Conservation (phyloP, 78 protist species). For the Pelomyxa schiedti region DNA sequence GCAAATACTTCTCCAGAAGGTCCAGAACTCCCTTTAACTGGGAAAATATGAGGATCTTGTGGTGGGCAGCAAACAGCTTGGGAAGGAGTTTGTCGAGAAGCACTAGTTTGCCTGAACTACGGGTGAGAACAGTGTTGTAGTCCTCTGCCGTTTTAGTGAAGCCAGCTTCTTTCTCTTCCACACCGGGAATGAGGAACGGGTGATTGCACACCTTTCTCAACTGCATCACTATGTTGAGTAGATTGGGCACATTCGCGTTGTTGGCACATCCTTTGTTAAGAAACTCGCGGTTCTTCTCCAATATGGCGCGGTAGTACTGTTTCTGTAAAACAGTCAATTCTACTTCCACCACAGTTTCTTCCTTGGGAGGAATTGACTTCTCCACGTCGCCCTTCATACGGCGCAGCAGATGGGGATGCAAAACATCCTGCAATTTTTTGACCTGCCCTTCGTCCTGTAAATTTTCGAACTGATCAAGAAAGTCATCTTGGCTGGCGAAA, state of each 20-base stretch:
- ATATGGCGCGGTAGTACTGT: conserved; percentile 68
- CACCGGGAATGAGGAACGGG: conserved; percentile 69
- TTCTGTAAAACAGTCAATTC: conserved; percentile 66
- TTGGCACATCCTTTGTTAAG: neutral
- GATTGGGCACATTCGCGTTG: conserved; percentile 52
- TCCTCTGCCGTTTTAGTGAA: neutral
- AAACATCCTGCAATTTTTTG: conserved; percentile 36
- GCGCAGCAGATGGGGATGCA: conserved; percentile 79
- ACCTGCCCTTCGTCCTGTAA: conserved; percentile 40
- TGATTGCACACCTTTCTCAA: conserved; percentile 85
- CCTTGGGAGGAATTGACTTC: conserved; percentile 56
- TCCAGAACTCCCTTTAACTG: conserved; percentile 78
- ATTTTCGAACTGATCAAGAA: conserved; percentile 14
- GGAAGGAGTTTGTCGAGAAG: conserved; percentile 77
- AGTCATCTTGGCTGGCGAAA: conserved; percentile 11
- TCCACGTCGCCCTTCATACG: conserved; percentile 85
- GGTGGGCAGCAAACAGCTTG: conserved; percentile 57
- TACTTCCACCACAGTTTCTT: conserved; percentile 66
- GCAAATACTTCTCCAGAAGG: conserved; percentile 67
- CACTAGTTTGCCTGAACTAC: conserved; percentile 71
- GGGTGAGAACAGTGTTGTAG: conserved; percentile 61
- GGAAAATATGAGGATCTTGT: conserved; percentile 83
- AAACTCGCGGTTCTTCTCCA: conserved; percentile 46
- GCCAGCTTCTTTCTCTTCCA: conserved; percentile 10
- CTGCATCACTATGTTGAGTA: conserved; percentile 78